Evolutionary conservation across 2,329 filamentous ascomycete genomes (phyloP).

Genomic region (Ophiocordyceps australis): DNA sequence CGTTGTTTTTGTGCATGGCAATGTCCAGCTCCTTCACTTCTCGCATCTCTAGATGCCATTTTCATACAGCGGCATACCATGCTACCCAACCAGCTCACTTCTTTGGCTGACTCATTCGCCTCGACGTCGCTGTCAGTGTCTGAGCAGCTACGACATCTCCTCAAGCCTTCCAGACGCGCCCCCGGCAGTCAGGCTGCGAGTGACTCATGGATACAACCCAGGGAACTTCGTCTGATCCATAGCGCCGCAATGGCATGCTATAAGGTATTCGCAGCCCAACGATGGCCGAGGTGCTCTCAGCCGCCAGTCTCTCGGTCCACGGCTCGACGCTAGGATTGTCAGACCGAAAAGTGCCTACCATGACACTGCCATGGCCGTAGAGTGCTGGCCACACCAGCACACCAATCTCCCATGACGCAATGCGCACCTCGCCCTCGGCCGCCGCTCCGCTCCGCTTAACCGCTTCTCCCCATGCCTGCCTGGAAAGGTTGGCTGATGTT

Average conservation of each 20-base stretch:
- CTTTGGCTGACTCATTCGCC: too few species aligned
- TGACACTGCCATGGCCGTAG: slow-evolving; percentile 28
- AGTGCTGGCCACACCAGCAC: slow-evolving; percentile 65
- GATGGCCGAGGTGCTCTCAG: slow-evolving; percentile 13
- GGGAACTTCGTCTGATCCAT: slow-evolving; percentile 44
- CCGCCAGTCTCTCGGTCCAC: slow-evolving; percentile 5
- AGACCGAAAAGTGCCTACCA: slow-evolving; percentile 50
- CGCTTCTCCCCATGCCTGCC: slow-evolving; percentile 70
- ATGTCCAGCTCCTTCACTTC: too few species aligned
- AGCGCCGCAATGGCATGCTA: slow-evolving; percentile 52
- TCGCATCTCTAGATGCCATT: too few species aligned
- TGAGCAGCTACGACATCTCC: too few species aligned
- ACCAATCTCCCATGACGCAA: slow-evolving; percentile 71
- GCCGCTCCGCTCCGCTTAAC: too few species aligned
- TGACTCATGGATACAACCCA: slow-evolving; percentile 56
- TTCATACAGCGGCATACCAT: too few species aligned
- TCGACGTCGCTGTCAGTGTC: too few species aligned
- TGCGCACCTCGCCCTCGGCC: slow-evolving; percentile 40
- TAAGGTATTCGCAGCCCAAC: slow-evolving; percentile 73
- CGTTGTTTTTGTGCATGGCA: too few species aligned
- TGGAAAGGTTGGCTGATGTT: slow-evolving; percentile 83
- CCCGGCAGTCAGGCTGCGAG: slow-evolving; percentile 41
- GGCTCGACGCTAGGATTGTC: slow-evolving; percentile 28
- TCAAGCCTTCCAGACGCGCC: slow-evolving; percentile 20
- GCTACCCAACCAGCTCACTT: too few species aligned